Conservation (phyloP, 495 filamentous ascomycete genomes). For the Corynascus novoguineensis region DNA sequence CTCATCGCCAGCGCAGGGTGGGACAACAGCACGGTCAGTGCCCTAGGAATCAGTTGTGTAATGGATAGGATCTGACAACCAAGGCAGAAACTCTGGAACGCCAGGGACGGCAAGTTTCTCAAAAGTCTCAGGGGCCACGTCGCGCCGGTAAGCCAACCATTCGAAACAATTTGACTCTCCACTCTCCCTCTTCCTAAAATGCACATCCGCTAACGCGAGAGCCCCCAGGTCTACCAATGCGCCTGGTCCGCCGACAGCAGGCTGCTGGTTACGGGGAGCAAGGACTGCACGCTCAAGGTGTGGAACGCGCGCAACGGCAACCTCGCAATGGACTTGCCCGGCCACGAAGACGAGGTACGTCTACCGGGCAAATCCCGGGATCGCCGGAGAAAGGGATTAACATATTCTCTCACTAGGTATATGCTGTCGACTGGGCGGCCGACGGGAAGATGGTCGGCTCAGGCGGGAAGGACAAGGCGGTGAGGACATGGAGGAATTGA, state of each 20-base stretch:
- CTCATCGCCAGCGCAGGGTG: constrained; percentile 83
- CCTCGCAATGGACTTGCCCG: constrained; percentile 77
- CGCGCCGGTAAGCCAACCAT: constrained; percentile 47
- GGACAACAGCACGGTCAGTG: constrained; percentile 57
- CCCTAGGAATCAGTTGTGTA: background rate
- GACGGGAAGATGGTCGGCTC: constrained; percentile 44
- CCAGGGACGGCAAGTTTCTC: constrained; percentile 70
- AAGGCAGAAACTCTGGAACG: constrained; percentile 28
- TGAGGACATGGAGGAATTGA: constrained; percentile 71
- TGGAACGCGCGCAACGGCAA: constrained; percentile 87
- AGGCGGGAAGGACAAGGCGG: constrained; percentile 88
- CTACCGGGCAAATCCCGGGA: background rate
- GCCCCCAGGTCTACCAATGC: constrained; percentile 70
- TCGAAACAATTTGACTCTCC: background rate
- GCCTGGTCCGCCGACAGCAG: constrained; percentile 86
- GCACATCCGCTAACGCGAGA: background rate
- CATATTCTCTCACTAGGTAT: constrained; percentile 30
- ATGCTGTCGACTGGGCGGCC: constrained; percentile 54
- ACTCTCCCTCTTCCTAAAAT: background rate
- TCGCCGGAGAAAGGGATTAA: background rate
- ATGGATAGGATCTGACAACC: constrained; percentile 5
- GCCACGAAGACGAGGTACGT: constrained; percentile 86
- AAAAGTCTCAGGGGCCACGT: constrained; percentile 87
- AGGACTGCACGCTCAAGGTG: constrained; percentile 91
- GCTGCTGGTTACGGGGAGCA: constrained; percentile 75